phyloP scores from a whole-genome alignment of 164 flowering plant genomes.

The Saururus chinensis region DNA sequence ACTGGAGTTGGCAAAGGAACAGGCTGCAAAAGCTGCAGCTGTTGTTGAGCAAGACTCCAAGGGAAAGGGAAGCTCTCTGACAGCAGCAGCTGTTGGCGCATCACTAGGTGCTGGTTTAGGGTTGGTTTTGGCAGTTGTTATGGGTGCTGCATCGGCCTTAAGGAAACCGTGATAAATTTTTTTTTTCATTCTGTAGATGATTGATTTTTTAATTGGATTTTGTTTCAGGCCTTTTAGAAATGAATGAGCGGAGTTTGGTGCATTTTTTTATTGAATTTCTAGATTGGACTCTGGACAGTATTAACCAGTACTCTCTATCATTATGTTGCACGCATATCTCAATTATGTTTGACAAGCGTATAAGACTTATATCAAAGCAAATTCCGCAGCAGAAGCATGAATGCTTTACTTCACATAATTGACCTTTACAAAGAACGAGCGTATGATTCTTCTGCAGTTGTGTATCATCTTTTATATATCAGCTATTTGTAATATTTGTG shows the following conservation, averaged over 20 bases:
- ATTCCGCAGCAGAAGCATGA: neutral
- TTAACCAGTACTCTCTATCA: neutral
- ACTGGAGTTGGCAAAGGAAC: constrained; percentile 51
- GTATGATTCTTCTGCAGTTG: neutral
- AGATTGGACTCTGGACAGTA: neutral
- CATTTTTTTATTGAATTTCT: constrained; percentile 26
- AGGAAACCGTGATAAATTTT: constrained; percentile 77
- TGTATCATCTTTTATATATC: neutral
- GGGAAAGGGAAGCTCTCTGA: constrained; percentile 42
- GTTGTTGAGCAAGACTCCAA: constrained; percentile 21
- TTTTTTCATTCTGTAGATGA: neutral
- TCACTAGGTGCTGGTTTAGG: constrained; percentile 92
- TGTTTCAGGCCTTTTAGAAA: constrained; percentile 56
- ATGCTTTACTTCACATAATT: neutral
- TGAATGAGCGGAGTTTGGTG: no score
- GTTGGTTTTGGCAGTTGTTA: constrained; percentile 72
- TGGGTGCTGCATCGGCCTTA: constrained; percentile 97
- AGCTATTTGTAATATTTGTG: neutral
- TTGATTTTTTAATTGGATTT: constrained; percentile 53
- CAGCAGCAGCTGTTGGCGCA: constrained; percentile 86
- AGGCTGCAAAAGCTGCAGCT: constrained; percentile 31
- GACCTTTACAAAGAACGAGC: neutral
- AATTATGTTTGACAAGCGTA: neutral
- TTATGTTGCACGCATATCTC: neutral
- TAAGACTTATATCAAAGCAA: neutral